phyloP scores from a whole-genome alignment of 805 yeast species.

The Ogataea sp. region DNA sequence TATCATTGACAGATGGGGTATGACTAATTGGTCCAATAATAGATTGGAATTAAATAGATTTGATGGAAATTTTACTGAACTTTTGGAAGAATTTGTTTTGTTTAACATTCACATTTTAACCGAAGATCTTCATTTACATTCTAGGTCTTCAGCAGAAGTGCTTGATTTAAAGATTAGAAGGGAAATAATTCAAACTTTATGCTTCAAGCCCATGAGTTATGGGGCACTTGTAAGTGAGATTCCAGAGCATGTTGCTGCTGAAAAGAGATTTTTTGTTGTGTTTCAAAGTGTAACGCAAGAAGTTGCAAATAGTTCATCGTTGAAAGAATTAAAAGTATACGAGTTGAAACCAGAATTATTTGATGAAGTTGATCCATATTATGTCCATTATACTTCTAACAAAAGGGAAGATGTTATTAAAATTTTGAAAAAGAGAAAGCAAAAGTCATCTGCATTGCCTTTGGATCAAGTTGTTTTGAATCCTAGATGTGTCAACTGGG shows the following conservation, averaged over 20 bases:
- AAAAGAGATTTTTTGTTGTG: slow-evolving; percentile 63
- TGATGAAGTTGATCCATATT: slow-evolving; percentile 69
- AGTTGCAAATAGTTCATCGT: slow-evolving; percentile 41
- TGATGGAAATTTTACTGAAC: slow-evolving; percentile 31
- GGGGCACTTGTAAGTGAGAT: slow-evolving; percentile 59
- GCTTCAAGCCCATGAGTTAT: slow-evolving; percentile 66
- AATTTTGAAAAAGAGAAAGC: slow-evolving; percentile 43
- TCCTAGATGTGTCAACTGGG: slow-evolving; percentile 39
- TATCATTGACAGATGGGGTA: slow-evolving; percentile 62
- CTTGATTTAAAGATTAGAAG: slow-evolving; percentile 43
- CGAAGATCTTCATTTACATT: slow-evolving; percentile 54
- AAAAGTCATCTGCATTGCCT: slow-evolving; percentile 28
- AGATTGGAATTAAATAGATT: slow-evolving; percentile 33
- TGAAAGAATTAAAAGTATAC: slow-evolving; percentile 54
- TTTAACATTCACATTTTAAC: slow-evolving; percentile 60
- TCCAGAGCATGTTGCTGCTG: slow-evolving; percentile 70
- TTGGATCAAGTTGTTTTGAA: slow-evolving; percentile 44
- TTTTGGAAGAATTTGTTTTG: slow-evolving; percentile 74
- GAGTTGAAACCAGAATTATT: slow-evolving; percentile 50
- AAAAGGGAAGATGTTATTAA: slow-evolving; percentile 78
- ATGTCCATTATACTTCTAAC: slow-evolving; percentile 67
- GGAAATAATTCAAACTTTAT: slow-evolving; percentile 78
- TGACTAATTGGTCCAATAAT: slow-evolving; percentile 45
- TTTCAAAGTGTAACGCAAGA: slow-evolving; percentile 47
- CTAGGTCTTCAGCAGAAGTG: slow-evolving; percentile 38